Base-by-base conservation (phyloP, 345 rosid genomes). In the Camelina sativa region DNA sequence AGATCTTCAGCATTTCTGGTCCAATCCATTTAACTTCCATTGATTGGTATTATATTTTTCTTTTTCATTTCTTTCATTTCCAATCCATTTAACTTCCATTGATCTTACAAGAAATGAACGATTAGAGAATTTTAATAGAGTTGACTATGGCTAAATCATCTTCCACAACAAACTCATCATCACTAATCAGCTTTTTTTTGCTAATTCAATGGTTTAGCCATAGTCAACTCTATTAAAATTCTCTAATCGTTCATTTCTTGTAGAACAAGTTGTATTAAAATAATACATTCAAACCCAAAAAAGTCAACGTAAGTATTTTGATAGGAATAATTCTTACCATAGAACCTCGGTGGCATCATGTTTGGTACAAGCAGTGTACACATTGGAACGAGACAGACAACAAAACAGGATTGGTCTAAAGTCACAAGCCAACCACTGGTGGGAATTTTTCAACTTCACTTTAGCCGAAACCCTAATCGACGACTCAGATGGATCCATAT, bases 371-470 rank as follows among this genome's bases (percentile, higher is more conserved):
- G 86, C 87, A 66, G 91, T 85, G 50, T 84, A 84, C 74, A 71
- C 80, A 69, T 7, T 82, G 51, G 87, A 87, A 74, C 70, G 84
- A 19, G 89, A 85, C 62, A 83, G 85, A 64, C 88, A 85, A 59
- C 79, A 75, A 57, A 82, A 82, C 55, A 71, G 91, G 50, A 35
- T 74, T 22, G 86, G 84, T 64, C 74, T 81, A 1, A 67, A 79
- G 50, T 80, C 86, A 41, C 84, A 80, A 53, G 88, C 85, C 64
- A 46, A 75, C 23, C 87, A 81, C 6, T 89, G 95, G 95, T 89
- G 92, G 90, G 85, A 85, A 65, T 87, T 80, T 71, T 85, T 87
- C 78, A 71, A 85, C 74, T 87, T 89, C 72, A 80, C 76, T 51
- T 51, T 84, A 65, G 37, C 74, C 64, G 80, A 69, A 64, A 50